Evolutionary conservation across 1,139 yeast genomes (phyloP).

Genomic region (Zygosaccharomyces sapae): DNA sequence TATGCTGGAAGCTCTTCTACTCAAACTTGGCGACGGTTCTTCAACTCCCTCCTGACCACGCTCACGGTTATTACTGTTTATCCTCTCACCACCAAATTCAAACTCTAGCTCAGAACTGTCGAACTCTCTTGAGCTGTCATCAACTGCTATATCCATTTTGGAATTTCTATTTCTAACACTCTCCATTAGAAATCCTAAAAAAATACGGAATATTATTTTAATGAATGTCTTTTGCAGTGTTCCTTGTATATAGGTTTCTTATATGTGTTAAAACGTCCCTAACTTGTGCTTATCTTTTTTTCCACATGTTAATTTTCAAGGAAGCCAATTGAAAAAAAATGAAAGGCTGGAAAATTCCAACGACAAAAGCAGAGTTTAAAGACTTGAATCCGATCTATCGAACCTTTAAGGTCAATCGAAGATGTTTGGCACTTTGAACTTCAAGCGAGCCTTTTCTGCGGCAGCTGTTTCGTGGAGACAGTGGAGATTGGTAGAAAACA

Average conservation of each 20-base stretch:
- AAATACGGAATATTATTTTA: too few relatives aligned
- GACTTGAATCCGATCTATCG: background rate
- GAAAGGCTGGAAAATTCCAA: background rate
- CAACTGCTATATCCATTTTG: constrained; percentile 1
- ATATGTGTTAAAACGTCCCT: background rate
- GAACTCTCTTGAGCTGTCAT: constrained; percentile 4
- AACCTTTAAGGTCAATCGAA: background rate
- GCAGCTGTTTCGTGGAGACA: constrained; percentile 26
- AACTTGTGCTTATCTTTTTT: background rate
- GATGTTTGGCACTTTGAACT: background rate
- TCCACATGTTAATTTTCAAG: constrained; percentile 1
- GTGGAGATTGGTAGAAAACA: constrained; percentile 41
- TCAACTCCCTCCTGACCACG: constrained; percentile 16
- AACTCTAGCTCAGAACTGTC: constrained; percentile 6
- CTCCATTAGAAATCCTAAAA: background rate
- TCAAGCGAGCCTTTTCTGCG: constrained; percentile 21
- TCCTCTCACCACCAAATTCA: constrained; percentile 4
- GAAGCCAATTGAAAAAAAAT: background rate
- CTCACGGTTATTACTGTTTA: background rate
- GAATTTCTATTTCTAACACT: constrained; percentile 3
- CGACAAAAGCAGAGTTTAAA: too few relatives aligned
- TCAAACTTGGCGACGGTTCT: constrained; percentile 19
- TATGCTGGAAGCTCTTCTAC: constrained; percentile 41
- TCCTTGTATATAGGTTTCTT: too few relatives aligned
- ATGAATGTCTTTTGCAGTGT: too few relatives aligned